Evolutionary conservation across 2,329 filamentous ascomycete genomes (phyloP), one percentile per base, ranked within the genome.

Genomic region (Penicillium sp.): DNA sequence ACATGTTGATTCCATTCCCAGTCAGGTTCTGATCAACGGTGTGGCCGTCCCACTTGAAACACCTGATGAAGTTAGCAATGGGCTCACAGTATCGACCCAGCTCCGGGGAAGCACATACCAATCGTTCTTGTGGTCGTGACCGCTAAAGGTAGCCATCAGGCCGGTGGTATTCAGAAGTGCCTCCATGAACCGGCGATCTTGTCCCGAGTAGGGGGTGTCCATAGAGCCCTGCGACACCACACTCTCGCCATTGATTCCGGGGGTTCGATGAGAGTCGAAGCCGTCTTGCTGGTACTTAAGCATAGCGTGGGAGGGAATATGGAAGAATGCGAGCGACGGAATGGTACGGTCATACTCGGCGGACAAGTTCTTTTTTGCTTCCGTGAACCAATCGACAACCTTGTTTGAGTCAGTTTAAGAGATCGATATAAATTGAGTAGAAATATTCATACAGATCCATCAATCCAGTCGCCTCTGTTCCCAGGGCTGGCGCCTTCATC

Each of bases 91-190:
- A 69, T 60, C 13, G 10, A 27, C 10, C 8, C 9, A 31, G 8
- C 80, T 50, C 71, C 3, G 10, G 2, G 8, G 74, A 47, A 4
- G 3, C 20, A 71, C 76, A 57, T 79, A 83, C 80, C 81, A 84
- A 2, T 78, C 76, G 52, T 81, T 73, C 0, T 79, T 80, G 51
- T 88, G 86, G 55, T 87, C 83, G 54, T 89, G 85, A 0, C 83
- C 86, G 4, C 75, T 77, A 64, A 87, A 84, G 4, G 85, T 59
- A 0, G 72, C 81, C 39, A 82, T 75, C 12, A 87, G 56, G 0
- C 82, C 81, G 0, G 72, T 58, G 0, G 79, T 82, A 0, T 75
- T 67, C 0, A 78, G 68, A 3, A 88, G 60, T 0, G 82, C 82
- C 48, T 77, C 61, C 81, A 87, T 86, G 53, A 89, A 88, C 0